Base-by-base conservation (phyloP, 2,329 filamentous ascomycete species). In the Arthrobotrys sphaeroides region DNA sequence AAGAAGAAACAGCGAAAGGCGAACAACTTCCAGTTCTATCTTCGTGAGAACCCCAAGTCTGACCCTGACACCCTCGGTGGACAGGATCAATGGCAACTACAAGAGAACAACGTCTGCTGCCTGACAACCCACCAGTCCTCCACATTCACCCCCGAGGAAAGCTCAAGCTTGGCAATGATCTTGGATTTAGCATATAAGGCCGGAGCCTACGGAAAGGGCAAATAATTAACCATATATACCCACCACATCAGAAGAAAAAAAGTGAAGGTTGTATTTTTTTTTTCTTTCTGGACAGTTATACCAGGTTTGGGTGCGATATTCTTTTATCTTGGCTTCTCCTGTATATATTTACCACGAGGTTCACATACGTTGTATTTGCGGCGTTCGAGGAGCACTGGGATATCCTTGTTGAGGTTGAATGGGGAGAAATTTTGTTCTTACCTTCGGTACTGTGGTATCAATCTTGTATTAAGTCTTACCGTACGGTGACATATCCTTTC, bases 91-190 rank as follows among this genome's bases (percentile, higher is more conserved):
- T 83, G 82, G 82, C 75, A 80, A 12, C 78, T 83, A 12, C 78
- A 80, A n/a, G 77, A 78, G 9, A 80, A 80, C n/a, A 83, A 83
- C 67, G 80, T 83, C 67, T 82, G 81, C 53, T 83, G 82, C 60
- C 66, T 83, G 51, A 81, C 81, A 20, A 78, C 80, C n/a, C 78
- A 79, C 7, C 59, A 80, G 24, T 70, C 78, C 0, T 76, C 77
- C 26, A 77, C 78, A 51, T 80, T 83, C 42, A 78, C 66, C 3
- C 61, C 78, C 2, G 53, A 74, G 12, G 81, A 83, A 57, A 74
- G 78, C 42, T 62, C 66, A 9, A 76, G 80, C 2, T 24, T 83
- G 36, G 69, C 79, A 7, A 81, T 81, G 79, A 81, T 83, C 61
- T 75, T 82, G 26, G 75, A 78, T 36, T 73, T 79, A 13, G 80